Percentiles rank a stretch among this genome's conserved stretches.
Evolutionary conservation across 495 filamentous ascomycete genomes (phyloP).

Genomic region (Neurospora sp.): DNA sequence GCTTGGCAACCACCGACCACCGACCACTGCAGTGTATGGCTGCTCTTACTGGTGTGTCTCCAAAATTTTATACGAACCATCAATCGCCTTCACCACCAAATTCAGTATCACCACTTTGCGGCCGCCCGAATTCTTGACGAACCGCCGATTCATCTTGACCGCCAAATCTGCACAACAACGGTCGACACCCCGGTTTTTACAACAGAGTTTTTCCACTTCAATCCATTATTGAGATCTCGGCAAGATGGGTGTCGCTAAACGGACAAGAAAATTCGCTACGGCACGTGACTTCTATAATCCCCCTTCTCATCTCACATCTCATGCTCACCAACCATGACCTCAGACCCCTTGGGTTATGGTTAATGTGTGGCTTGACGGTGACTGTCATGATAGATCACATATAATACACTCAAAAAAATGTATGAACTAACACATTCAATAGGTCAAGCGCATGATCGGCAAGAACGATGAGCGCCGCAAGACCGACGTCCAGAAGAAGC

Average conservation of each 20-base stretch:
- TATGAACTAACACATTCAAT: constrained; percentile 7
- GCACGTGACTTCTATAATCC: constrained; percentile 12
- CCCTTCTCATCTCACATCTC: neutral
- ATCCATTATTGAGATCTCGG: neutral
- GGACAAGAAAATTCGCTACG: constrained; percentile 21
- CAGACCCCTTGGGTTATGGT: neutral
- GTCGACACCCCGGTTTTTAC: neutral
- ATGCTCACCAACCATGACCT: neutral
- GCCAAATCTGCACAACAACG: neutral
- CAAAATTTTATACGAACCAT: neutral
- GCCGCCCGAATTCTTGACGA: neutral
- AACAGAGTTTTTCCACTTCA: neutral
- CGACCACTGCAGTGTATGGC: neutral
- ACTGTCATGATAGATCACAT: too few relatives aligned
- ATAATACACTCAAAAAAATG: too few relatives aligned
- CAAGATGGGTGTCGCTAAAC: constrained; percentile 24
- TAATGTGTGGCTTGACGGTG: too few relatives aligned
- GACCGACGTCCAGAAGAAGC: constrained; percentile 47
- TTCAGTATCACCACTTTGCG: neutral
- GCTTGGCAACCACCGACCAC: neutral
- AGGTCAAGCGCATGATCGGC: constrained; percentile 55
- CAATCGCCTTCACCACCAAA: neutral
- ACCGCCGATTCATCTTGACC: neutral
- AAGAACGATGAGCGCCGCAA: constrained; percentile 52
- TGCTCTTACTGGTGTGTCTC: neutral